Percentiles rank a stretch among this genome's conserved stretches.
Evolutionary conservation across 495 filamentous ascomycete genomes (phyloP).

Genomic region (Penicillium ucsense): DNA sequence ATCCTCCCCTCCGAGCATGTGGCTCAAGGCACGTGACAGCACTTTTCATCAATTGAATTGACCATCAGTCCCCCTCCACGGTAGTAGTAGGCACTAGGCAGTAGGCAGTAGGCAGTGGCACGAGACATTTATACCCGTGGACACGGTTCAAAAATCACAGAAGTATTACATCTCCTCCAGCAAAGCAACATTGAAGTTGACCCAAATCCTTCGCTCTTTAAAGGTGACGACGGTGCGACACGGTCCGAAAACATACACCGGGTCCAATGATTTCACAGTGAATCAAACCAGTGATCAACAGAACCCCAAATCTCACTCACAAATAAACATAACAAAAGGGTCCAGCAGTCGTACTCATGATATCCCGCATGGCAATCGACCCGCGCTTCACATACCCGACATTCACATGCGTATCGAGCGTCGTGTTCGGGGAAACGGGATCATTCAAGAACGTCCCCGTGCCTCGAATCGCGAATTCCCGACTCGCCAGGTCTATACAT

Average conservation of each 20-base stretch:
- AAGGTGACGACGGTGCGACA: background rate
- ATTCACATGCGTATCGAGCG: conserved; percentile 35
- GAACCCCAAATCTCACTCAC: conserved; percentile 1
- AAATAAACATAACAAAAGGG: conserved; percentile 50
- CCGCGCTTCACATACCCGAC: conserved; percentile 30
- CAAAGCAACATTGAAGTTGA: too few species aligned
- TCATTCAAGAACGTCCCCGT: conserved; percentile 49
- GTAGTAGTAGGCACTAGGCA: too few species aligned
- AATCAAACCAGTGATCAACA: background rate
- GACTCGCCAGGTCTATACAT: conserved; percentile 38
- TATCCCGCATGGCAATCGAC: conserved; percentile 30
- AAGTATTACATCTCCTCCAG: too few species aligned
- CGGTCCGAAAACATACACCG: background rate
- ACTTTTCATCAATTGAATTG: too few species aligned
- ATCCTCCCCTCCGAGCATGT: too few species aligned
- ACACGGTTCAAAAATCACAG: too few species aligned
- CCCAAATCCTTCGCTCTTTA: too few species aligned
- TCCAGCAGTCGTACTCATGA: conserved; percentile 43
- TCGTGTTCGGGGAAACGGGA: conserved; percentile 38
- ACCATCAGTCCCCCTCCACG: too few species aligned
- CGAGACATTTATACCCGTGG: too few species aligned
- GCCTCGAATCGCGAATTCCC: conserved; percentile 38
- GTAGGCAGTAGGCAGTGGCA: too few species aligned
- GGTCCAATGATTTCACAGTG: background rate
- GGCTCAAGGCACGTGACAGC: too few species aligned